phyloP scores from a whole-genome alignment of 306 rosid species.

The Vigna hirtella region DNA sequence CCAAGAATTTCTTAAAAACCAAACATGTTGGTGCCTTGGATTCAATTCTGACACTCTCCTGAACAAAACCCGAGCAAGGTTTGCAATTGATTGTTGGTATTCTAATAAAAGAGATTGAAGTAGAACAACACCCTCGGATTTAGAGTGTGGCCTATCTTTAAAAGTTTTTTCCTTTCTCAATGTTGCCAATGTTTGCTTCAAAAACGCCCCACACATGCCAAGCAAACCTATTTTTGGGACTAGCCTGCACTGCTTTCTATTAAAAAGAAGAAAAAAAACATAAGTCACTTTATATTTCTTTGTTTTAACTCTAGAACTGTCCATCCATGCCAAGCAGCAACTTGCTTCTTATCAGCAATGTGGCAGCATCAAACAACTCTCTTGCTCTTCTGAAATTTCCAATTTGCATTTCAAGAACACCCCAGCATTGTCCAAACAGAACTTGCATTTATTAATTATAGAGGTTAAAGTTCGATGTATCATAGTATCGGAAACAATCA shows the following conservation, averaged over 20 bases:
- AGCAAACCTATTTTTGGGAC: too few relatives aligned
- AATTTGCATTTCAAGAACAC: slow-evolving; percentile 79
- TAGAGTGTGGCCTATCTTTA: slow-evolving; percentile 85
- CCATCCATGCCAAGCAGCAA: slow-evolving; percentile 99
- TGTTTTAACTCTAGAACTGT: slow-evolving; percentile 90
- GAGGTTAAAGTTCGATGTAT: slow-evolving; percentile 19
- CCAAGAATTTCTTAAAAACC: slow-evolving; percentile 72
- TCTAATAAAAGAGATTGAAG: slow-evolving; percentile 94
- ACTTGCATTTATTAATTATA: slow-evolving; percentile 41
- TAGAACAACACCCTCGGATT: slow-evolving; percentile 93
- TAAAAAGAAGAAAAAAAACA: neutral
- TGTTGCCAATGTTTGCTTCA: slow-evolving; percentile 80
- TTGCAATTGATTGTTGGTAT: slow-evolving; percentile 81
- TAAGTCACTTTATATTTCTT: slow-evolving; percentile 63
- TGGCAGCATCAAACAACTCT: slow-evolving; percentile 89
- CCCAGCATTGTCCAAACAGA: slow-evolving; percentile 80
- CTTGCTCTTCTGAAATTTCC: slow-evolving; percentile 88
- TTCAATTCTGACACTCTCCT: slow-evolving; percentile 84
- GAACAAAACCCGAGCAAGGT: slow-evolving; percentile 83
- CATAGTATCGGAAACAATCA: slow-evolving; percentile 24
- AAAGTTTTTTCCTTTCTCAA: slow-evolving; percentile 80
- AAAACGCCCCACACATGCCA: slow-evolving; percentile 73
- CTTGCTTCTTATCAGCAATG: slow-evolving; percentile 87
- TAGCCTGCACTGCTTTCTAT: too few relatives aligned
- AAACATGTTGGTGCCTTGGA: slow-evolving; percentile 95